Base-by-base conservation (phyloP, 2,329 filamentous ascomycete genomes). In the Zasmidium cellare region DNA sequence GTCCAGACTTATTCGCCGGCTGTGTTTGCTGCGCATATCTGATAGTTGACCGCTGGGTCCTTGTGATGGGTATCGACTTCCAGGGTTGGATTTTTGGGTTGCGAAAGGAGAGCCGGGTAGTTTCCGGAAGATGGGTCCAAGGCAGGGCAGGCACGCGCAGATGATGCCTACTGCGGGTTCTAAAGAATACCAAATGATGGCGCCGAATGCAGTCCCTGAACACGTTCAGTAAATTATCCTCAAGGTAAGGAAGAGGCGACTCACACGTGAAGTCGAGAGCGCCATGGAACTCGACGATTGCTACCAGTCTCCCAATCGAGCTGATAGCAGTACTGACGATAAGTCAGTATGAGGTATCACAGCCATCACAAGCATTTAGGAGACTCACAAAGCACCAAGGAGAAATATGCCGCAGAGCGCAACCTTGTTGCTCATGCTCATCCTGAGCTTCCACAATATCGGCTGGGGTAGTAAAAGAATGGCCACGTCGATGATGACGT, bases 131-230 rank as follows among this genome's bases (percentile, higher is more conserved):
- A 60, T 23, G 16, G 59, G 59, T n/a, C 56, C 59, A 1, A 59
- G 16, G 41, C 59, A 62, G 3, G 59, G 59, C 14, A 62, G 44
- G 44, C 59, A 62, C 11, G 59, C 59, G 51, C 53, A 62, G 28
- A 50, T 28, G 53, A 62, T 62, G 18, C 59, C 59, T n/a, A 59
- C 41, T 2, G 53, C 45, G n/a, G 59, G 59, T 31, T 62, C 59
- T 16, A 59, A 44, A 9, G 59, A 59, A 41, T 53, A 62, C 59
- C 59, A 62, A 7, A 62, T 54, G 45, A 57, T 54, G 19, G 56
- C 53, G 6, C 18, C 44, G 35, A 50, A 58, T 20, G 46, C 50
- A 23, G 25, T 28, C 48, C 51, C 46, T 56, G 46, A 9, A 11
- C 3, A 5, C 19, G 19, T 9, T 46, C 35, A 53, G 51, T 28